phyloP scores from a whole-genome alignment of 2,329 filamentous ascomycete genomes.

The Aureobasidium subglaciale region DNA sequence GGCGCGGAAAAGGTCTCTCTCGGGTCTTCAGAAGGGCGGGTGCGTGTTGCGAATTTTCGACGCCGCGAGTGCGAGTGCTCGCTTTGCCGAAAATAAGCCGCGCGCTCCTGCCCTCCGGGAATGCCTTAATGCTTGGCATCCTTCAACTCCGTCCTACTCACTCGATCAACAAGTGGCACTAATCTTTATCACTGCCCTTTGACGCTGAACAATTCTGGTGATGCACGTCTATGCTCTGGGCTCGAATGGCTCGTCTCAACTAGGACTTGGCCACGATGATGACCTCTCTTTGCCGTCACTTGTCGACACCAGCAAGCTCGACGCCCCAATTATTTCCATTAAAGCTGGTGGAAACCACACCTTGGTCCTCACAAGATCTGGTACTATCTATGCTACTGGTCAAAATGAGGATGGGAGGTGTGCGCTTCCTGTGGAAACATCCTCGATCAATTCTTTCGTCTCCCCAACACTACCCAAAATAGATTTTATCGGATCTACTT shows the following conservation, averaged over 20 bases:
- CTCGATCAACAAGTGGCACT: neutral
- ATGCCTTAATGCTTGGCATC: no score
- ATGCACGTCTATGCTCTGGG: constrained; percentile 40
- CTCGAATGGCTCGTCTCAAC: constrained; percentile 47
- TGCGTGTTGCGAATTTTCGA: neutral
- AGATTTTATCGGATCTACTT: constrained; percentile 61
- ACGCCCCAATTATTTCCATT: constrained; percentile 28
- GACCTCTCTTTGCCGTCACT: constrained; percentile 32
- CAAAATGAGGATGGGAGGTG: constrained; percentile 46
- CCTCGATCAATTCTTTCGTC: neutral
- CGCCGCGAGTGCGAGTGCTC: constrained; percentile 8
- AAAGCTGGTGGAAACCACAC: constrained; percentile 81
- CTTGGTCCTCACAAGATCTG: constrained; percentile 56
- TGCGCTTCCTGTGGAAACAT: constrained; percentile 17
- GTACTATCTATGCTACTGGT: constrained; percentile 59
- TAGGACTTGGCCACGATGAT: constrained; percentile 39
- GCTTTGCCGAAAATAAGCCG: constrained; percentile 21
- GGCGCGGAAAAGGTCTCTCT: neutral
- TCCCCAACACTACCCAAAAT: neutral
- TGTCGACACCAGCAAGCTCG: neutral
- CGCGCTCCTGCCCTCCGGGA: no score
- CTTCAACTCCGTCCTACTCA: neutral
- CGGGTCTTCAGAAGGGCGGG: neutral
- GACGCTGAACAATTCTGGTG: no score
- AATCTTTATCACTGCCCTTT: no score